Evolutionary conservation across 345 rosid genomes (phyloP).

Genomic region (Rhodamnia argentea): DNA sequence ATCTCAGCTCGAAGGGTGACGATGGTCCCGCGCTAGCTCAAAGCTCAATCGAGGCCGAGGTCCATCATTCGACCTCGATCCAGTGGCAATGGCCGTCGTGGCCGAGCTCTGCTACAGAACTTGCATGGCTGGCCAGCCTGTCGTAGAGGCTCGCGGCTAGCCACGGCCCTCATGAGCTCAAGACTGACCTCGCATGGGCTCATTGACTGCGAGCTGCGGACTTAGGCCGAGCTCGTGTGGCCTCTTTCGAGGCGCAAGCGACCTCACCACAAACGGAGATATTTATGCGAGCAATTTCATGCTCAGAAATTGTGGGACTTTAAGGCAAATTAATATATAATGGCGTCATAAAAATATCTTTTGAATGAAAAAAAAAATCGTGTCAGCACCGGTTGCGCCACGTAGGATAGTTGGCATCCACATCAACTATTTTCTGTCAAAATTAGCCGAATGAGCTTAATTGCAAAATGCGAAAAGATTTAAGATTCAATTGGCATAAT

Average conservation of each 20-base stretch:
- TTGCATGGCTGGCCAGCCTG: background rate
- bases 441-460: too few species aligned
- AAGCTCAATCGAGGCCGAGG: background rate
- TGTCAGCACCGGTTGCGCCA: too few species aligned
- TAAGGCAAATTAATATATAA: background rate
- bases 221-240: background rate
- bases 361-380: background rate
- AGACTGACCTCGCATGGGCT: background rate
- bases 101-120: background rate
- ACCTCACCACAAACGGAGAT: too few species aligned
- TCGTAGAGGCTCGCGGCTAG: background rate
- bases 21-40: accelerated
- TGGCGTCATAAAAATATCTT: background rate
- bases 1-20: background rate
- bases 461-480: too few species aligned
- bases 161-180: background rate
- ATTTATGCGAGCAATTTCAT: background rate
- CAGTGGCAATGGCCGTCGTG: background rate
- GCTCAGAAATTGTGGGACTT: background rate
- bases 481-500: too few species aligned
- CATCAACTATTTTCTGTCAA: too few species aligned
- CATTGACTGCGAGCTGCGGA: background rate
- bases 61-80: background rate
- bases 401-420: too few species aligned
- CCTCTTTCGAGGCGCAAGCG: too few species aligned